Evolutionary conservation across 495 filamentous ascomycete species (phyloP).

Genomic region (Aspergillus baeticus): DNA sequence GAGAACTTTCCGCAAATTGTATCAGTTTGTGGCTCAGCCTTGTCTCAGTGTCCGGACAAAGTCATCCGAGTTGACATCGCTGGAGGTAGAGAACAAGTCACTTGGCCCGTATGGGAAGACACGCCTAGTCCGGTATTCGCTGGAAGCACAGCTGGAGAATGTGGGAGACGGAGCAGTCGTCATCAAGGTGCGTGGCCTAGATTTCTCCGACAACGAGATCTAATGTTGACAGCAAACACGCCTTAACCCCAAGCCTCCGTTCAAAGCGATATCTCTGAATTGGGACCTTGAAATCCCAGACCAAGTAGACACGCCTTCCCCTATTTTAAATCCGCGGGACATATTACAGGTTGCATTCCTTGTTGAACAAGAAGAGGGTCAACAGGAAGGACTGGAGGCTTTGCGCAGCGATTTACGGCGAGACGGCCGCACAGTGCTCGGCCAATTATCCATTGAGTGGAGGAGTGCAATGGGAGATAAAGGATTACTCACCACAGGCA

Average conservation of each 20-base stretch:
- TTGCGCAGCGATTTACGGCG: conserved; percentile 51
- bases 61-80: conserved; percentile 56
- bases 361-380: conserved; percentile 63
- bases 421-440: conserved; percentile 66
- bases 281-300: conserved; percentile 48
- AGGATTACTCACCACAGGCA: conserved; percentile 84
- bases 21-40: conserved; percentile 91
- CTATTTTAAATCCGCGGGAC: conserved; percentile 79
- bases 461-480: conserved; percentile 84
- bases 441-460: conserved; percentile 86
- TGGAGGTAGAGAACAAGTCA: conserved; percentile 44
- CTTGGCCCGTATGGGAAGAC: conserved; percentile 47
- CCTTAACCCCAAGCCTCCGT: conserved; percentile 54
- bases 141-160: conserved; percentile 96
- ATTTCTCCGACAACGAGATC: not conserved
- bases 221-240: conserved; percentile 41
- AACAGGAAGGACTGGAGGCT: conserved; percentile 45
- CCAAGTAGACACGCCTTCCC: conserved; percentile 35
- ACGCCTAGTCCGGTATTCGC: conserved; percentile 49
- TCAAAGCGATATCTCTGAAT: conserved; percentile 56
- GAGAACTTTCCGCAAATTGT: conserved; percentile 90
- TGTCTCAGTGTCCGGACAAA: conserved; percentile 91
- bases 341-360: conserved; percentile 90
- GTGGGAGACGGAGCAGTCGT: conserved; percentile 57
- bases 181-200: conserved; percentile 34